Evolutionary conservation across 2,329 filamentous ascomycete species (phyloP).

Genomic region (Epichloe bromicola): DNA sequence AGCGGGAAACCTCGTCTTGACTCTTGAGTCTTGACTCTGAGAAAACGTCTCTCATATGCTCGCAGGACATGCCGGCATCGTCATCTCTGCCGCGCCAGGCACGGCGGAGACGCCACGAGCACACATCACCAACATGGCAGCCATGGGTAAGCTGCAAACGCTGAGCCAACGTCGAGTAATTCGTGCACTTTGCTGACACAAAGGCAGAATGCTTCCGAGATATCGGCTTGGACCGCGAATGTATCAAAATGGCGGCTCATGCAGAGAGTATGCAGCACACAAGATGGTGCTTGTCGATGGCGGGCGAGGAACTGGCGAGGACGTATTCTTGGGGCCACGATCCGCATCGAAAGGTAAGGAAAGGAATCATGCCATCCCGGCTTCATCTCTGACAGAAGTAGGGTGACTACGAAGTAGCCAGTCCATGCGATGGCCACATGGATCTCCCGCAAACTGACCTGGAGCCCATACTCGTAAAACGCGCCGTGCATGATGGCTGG

Average conservation of each 20-base stretch:
- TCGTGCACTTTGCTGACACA: neutral
- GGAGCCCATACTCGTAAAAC: slow-evolving; percentile 27
- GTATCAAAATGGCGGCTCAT: slow-evolving; percentile 21
- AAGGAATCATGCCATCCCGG: neutral
- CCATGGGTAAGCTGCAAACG: slow-evolving; percentile 20
- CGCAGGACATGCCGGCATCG: slow-evolving; percentile 36
- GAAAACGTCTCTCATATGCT: neutral
- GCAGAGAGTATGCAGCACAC: slow-evolving; percentile 34
- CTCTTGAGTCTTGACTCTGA: neutral
- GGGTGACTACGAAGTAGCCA: slow-evolving; percentile 29
- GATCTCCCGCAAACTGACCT: slow-evolving; percentile 31
- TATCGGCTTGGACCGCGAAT: slow-evolving; percentile 33
- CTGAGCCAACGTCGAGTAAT: neutral
- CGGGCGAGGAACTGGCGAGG: slow-evolving; percentile 37
- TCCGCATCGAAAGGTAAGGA: slow-evolving; percentile 26
- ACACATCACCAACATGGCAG: slow-evolving; percentile 48
- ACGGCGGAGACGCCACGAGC: slow-evolving; percentile 45
- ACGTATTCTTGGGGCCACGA: slow-evolving; percentile 38
- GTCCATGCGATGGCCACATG: slow-evolving; percentile 24
- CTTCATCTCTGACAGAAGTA: slow-evolving; percentile 9
- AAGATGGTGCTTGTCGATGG: slow-evolving; percentile 39
- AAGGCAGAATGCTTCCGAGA: slow-evolving; percentile 37
- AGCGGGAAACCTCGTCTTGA: no score
- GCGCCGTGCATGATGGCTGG: slow-evolving; percentile 24
- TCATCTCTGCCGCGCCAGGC: slow-evolving; percentile 34